Evolutionary conservation across 805 yeast species (phyloP).

Genomic region (Wickerhamomyces mucosus): DNA sequence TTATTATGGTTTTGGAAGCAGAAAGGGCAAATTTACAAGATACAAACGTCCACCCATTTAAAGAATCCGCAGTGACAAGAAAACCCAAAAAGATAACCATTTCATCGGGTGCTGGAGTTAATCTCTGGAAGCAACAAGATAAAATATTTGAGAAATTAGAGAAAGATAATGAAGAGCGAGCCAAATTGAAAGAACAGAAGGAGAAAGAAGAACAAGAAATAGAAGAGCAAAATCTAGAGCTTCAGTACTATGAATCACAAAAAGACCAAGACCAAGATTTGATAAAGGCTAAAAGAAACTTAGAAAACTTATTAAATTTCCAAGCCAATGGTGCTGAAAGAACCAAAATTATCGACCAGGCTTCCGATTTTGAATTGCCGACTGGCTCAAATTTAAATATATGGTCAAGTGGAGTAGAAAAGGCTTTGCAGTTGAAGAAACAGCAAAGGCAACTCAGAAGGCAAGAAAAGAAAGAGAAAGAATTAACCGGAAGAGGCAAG

Average conservation of each 20-base stretch:
- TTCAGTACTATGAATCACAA: conserved; percentile 32
- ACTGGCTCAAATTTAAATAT: conserved; percentile 44
- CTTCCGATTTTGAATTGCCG: conserved; percentile 70
- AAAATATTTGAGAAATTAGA: conserved; percentile 53
- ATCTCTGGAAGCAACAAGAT: conserved; percentile 62
- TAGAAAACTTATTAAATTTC: conserved; percentile 66
- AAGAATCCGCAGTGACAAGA: conserved; percentile 7
- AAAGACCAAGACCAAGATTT: conserved; percentile 47
- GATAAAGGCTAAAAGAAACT: conserved; percentile 57
- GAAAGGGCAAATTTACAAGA: conserved; percentile 41
- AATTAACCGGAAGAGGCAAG: conserved; percentile 64
- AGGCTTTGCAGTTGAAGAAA: conserved; percentile 77
- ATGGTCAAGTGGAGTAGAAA: conserved; percentile 81
- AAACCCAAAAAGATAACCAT: conserved; percentile 40
- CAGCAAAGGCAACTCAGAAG: conserved; percentile 72
- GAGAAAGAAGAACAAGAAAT: conserved; percentile 27
- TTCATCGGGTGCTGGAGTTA: conserved; percentile 52
- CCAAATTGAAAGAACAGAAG: conserved; percentile 24
- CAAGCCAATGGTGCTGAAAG: conserved; percentile 86
- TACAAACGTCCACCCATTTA: conserved; percentile 5
- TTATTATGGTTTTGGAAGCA: conserved; percentile 38
- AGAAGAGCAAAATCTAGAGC: conserved; percentile 31
- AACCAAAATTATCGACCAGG: conserved; percentile 87
- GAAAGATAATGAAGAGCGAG: conserved; percentile 29
- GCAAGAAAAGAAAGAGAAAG: conserved; percentile 47